These are phyloP conservation scores for Kodamaea derodonti DNA, from an alignment of 1,139 yeast genomes.

Conservation along the genomic window DNA sequence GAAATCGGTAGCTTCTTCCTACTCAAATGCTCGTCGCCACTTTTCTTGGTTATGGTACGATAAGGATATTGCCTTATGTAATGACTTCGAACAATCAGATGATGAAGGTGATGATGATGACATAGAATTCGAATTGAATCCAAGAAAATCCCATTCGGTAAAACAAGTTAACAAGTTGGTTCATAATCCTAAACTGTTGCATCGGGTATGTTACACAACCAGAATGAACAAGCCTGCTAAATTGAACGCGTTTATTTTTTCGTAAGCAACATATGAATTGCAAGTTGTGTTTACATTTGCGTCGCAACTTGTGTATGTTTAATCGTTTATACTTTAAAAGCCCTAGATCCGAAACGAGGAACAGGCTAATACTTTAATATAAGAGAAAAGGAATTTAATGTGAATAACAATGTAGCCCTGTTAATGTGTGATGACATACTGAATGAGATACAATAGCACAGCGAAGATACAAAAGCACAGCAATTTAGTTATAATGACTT, in stretches of 20 bases:
- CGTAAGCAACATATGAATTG: too few relatives aligned
- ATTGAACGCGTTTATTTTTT: constrained; percentile 30
- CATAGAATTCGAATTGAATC: neutral
- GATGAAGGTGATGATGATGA: constrained; percentile 15
- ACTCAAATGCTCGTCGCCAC: neutral
- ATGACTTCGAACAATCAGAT: constrained; percentile 24
- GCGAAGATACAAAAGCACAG: too few relatives aligned
- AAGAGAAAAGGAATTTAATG: too few relatives aligned
- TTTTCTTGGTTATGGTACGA: constrained; percentile 40
- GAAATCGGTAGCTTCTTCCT: constrained; percentile 2
- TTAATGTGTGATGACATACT: too few relatives aligned
- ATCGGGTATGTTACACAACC: constrained; percentile 32
- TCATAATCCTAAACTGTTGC: constrained; percentile 11
- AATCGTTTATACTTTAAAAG: too few relatives aligned
- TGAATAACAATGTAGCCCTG: too few relatives aligned
- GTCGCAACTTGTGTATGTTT: too few relatives aligned
- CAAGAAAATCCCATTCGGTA: constrained; percentile 17
- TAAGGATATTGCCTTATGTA: constrained; percentile 27
- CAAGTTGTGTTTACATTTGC: too few relatives aligned
- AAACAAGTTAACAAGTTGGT: constrained; percentile 25
- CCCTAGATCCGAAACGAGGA: too few relatives aligned
- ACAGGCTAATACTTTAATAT: too few relatives aligned
- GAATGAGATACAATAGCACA: too few relatives aligned
- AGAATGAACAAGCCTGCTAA: constrained; percentile 18
- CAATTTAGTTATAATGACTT: too few relatives aligned